These are phyloP conservation scores for Metarhizium album DNA, from an alignment of 2,329 filamentous ascomycete species.

Conservation along the genomic window DNA sequence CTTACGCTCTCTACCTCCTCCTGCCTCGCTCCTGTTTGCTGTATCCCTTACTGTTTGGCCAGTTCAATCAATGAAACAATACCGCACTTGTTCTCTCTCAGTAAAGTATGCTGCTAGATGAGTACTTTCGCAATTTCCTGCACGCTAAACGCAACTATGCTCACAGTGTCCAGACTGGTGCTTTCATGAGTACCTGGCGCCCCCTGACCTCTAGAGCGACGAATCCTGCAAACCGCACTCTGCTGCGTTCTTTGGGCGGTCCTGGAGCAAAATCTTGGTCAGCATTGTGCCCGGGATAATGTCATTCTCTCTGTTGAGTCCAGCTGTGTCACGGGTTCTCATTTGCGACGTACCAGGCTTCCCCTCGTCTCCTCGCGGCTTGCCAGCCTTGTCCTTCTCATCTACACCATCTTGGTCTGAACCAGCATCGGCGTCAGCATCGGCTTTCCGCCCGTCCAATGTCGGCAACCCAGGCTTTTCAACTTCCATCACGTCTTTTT, in stretches of 20 bases:
- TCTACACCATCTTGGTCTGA: constrained; percentile 30
- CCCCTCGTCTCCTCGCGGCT: constrained; percentile 30
- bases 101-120: background rate
- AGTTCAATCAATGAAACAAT: background rate
- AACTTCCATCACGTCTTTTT: constrained; percentile 71
- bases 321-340: constrained; percentile 4
- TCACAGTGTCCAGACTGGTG: constrained; percentile 57
- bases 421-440: constrained; percentile 20
- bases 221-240: constrained; percentile 67
- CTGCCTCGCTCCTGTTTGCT: background rate
- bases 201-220: constrained; percentile 64
- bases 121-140: background rate
- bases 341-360: constrained; percentile 34
- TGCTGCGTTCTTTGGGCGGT: constrained; percentile 36
- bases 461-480: constrained; percentile 62
- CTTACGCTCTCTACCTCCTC: background rate
- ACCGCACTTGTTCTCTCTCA: background rate
- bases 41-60: background rate
- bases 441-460: constrained; percentile 36
- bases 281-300: constrained; percentile 25
- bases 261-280: constrained; percentile 28
- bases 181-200: constrained; percentile 64
- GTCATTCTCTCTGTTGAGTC: constrained; percentile 10
- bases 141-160: background rate
- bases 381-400: constrained; percentile 32